Percentiles rank a stretch among this genome's conserved stretches.
phyloP scores from a whole-genome alignment of 257 asterid genomes.

The Apocynum venetum region DNA sequence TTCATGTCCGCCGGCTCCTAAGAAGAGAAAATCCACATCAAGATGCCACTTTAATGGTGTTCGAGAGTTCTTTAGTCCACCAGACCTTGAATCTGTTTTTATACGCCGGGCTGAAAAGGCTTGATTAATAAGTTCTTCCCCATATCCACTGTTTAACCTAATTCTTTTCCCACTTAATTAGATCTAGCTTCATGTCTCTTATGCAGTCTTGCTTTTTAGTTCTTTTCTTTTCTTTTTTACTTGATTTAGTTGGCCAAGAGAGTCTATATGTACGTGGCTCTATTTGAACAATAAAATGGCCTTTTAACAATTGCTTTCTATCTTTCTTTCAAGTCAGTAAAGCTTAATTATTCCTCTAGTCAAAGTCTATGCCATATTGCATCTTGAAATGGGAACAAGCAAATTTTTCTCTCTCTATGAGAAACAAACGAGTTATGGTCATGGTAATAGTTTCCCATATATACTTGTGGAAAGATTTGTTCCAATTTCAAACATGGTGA shows the following conservation, averaged over 20 bases:
- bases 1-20: slow-evolving; percentile 44
- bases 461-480: too few relatives aligned
- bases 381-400: too few relatives aligned
- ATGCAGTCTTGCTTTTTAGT: not conserved
- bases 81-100: slow-evolving; percentile 35
- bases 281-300: slow-evolving; percentile 19
- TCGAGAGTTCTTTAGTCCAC: slow-evolving; percentile 37
- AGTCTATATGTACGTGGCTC: slow-evolving; percentile 9
- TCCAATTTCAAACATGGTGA: too few relatives aligned
- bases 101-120: slow-evolving; percentile 21
- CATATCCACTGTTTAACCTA: not conserved
- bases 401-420: too few relatives aligned
- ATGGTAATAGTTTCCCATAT: too few relatives aligned
- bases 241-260: slow-evolving; percentile 2
- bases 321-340: too few relatives aligned
- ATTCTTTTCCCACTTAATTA: not conserved
- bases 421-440: too few relatives aligned
- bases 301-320: slow-evolving; percentile 5
- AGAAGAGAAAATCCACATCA: slow-evolving; percentile 39
- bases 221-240: not conserved
- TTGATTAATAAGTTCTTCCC: slow-evolving; percentile 1
- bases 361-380: too few relatives aligned
- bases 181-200: too few relatives aligned
- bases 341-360: too few relatives aligned
- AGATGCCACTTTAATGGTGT: slow-evolving; percentile 26